These are phyloP conservation scores for Leishmania gerbilli DNA, from an alignment of 208 protist species.

Conservation along the genomic window DNA sequence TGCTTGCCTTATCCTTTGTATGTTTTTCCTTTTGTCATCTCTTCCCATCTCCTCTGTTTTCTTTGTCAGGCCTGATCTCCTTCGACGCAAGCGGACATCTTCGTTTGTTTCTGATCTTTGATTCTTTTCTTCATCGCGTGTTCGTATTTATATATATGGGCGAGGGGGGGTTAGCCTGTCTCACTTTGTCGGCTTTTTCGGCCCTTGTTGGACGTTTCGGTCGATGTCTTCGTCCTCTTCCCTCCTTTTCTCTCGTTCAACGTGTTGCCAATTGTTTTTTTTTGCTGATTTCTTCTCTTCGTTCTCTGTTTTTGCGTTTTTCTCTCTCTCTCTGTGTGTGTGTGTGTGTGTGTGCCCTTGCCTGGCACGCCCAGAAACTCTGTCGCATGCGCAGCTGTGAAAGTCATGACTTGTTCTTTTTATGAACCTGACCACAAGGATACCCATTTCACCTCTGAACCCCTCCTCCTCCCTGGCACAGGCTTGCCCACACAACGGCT, in stretches of 20 bases:
- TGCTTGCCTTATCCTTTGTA: background rate
- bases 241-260: background rate
- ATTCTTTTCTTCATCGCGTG: background rate
- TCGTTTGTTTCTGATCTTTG: background rate
- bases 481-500: background rate
- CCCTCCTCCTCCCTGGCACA: background rate
- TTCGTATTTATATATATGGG: too few species aligned
- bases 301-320: background rate
- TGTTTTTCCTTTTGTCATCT: background rate
- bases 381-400: background rate
- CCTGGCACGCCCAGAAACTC: background rate
- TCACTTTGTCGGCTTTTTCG: background rate
- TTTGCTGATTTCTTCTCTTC: constrained; percentile 10
- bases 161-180: background rate
- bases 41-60: background rate
- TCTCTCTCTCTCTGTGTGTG: background rate
- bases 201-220: background rate
- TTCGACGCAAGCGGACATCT: background rate
- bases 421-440: background rate
- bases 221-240: background rate
- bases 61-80: background rate
- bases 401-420: background rate
- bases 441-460: background rate
- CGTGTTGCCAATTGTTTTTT: background rate
- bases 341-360: background rate